Conservation (phyloP, 2,329 filamentous ascomycete genomes). For the Arthrobotrys musiformis region DNA sequence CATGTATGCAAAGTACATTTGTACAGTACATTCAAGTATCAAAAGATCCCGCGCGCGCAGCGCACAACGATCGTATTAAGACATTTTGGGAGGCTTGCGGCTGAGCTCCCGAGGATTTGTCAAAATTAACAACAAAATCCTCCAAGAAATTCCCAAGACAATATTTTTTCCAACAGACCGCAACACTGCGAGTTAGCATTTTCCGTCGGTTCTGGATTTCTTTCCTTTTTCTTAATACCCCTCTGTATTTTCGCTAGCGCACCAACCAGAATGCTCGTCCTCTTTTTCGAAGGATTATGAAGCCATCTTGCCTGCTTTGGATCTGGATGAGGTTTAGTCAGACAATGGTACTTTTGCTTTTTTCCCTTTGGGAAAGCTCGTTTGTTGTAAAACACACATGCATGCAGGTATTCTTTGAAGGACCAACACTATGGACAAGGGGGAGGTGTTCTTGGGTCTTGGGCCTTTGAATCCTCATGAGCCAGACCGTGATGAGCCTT, state of each 20-base stretch:
- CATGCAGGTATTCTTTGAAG: slow-evolving; percentile 23
- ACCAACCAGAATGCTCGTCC: slow-evolving; percentile 40
- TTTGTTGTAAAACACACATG: slow-evolving; percentile 21
- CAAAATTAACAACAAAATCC: slow-evolving; percentile 51
- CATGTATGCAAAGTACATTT: neutral
- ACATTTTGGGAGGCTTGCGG: slow-evolving; percentile 37
- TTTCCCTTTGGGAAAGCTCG: slow-evolving; percentile 21
- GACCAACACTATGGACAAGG: slow-evolving; percentile 5
- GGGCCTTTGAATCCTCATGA: slow-evolving; percentile 29
- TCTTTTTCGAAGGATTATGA: slow-evolving; percentile 50
- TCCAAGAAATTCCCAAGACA: neutral
- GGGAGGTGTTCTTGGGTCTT: slow-evolving; percentile 1
- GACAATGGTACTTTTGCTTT: slow-evolving; percentile 41
- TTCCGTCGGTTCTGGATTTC: neutral
- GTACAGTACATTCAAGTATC: neutral
- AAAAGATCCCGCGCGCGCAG: slow-evolving; percentile 2
- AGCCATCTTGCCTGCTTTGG: slow-evolving; percentile 29
- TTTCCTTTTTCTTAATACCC: too few species aligned
- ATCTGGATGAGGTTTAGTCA: too few species aligned
- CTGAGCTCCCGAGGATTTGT: slow-evolving; percentile 55
- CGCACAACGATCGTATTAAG: slow-evolving; percentile 14
- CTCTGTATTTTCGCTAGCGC: slow-evolving; percentile 49
- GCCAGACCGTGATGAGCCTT: slow-evolving; percentile 11
- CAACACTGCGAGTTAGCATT: neutral
- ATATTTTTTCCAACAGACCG: neutral